Evolutionary conservation across 495 filamentous ascomycete species (phyloP).

Genomic region (Aspergillus sclerotiicarbonarius): DNA sequence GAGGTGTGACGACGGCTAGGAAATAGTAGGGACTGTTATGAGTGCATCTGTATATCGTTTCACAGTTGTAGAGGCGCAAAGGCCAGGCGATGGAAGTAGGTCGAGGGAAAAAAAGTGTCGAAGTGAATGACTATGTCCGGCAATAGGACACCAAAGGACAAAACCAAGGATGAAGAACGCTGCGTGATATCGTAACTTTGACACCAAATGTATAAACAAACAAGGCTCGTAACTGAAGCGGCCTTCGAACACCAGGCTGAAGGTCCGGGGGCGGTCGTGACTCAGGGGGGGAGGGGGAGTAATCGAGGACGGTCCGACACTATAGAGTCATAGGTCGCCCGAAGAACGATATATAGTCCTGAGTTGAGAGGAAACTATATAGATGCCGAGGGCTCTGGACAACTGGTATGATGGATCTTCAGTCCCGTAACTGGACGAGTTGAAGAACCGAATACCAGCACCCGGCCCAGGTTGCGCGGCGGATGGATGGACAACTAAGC

Average conservation of each 20-base stretch:
- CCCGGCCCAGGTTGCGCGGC: conserved; percentile 32
- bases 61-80: conserved; percentile 39
- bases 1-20: conserved; percentile 46
- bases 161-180: conserved; percentile 40
- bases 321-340: conserved; percentile 41
- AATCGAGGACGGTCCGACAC: conserved; percentile 21
- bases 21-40: conserved; percentile 63
- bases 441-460: conserved; percentile 46
- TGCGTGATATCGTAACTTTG: conserved; percentile 51
- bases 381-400: conserved; percentile 28
- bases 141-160: conserved; percentile 10
- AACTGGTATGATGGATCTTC: conserved; percentile 37
- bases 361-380: conserved; percentile 17
- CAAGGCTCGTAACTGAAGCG: conserved; percentile 25
- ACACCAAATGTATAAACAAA: conserved; percentile 32
- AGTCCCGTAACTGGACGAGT: conserved; percentile 35
- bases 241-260: conserved; percentile 47
- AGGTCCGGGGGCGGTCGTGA: conserved; percentile 34
- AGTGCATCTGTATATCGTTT: conserved; percentile 61
- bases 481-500: conserved; percentile 23
- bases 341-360: conserved; percentile 17
- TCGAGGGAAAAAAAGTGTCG: conserved; percentile 27
- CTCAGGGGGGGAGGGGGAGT: conserved; percentile 29
- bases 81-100: conserved; percentile 34
- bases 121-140: conserved; percentile 39